Percentiles rank a stretch among this genome's conserved stretches.
phyloP scores from a whole-genome alignment of 441 rosid genomes.

The Hura crepitans region DNA sequence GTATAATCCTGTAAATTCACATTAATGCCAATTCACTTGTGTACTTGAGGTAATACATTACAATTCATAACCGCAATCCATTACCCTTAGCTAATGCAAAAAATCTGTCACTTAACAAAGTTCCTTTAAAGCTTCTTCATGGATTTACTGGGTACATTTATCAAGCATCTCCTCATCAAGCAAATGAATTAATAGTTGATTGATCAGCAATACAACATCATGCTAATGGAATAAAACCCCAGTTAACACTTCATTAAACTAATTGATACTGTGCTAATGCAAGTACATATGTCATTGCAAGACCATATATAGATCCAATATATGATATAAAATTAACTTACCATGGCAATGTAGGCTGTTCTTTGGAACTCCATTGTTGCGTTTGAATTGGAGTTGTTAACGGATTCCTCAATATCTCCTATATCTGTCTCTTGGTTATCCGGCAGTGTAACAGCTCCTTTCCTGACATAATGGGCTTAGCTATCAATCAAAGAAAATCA shows the following conservation, averaged over 20 bases:
- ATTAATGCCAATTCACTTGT: not conserved
- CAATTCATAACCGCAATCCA: not conserved
- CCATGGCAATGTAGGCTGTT: constrained; percentile 63
- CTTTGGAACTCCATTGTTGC: constrained; percentile 51
- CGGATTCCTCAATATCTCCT: constrained; percentile 52
- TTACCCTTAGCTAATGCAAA: not conserved
- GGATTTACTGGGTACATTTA: constrained; percentile 12
- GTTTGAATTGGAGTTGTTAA: constrained; percentile 35
- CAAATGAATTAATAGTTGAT: not conserved
- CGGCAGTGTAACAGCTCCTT: constrained; percentile 68
- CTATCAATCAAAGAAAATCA: not conserved
- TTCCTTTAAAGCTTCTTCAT: not conserved
- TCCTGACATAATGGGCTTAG: constrained; percentile 41
- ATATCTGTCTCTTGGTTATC: constrained; percentile 51
- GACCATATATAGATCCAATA: not conserved
- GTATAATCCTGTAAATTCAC: not conserved
- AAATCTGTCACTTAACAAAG: not conserved
- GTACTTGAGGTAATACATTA: not conserved
- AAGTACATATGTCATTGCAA: not conserved
- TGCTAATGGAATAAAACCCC: no score
- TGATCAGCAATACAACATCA: no score
- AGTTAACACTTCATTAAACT: no score
- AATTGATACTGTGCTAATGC: not conserved
- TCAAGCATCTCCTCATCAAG: constrained; percentile 14
- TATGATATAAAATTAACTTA: constrained; percentile 23